Conservation (phyloP, 352 stramenopile genomes). For the Phytophthora chlamydospora region DNA sequence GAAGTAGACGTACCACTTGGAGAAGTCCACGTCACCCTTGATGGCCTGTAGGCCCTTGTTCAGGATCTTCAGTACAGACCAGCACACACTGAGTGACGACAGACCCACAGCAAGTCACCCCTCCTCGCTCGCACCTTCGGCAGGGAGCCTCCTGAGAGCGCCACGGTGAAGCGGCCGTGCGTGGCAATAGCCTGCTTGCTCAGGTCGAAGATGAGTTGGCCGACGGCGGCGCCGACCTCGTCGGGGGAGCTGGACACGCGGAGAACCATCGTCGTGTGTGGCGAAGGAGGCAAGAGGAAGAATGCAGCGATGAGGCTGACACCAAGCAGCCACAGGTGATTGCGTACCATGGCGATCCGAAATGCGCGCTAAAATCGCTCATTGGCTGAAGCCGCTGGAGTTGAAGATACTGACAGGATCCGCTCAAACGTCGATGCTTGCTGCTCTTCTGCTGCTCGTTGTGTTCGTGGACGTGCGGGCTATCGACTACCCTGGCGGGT, state of each 20-base stretch:
- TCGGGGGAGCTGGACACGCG: constrained; percentile 62
- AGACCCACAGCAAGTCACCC: neutral
- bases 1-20: constrained; percentile 98
- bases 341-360: too few species aligned
- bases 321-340: constrained; percentile 15
- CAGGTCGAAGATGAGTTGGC: constrained; percentile 65
- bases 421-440: neutral
- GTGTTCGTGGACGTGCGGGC: constrained; percentile 5
- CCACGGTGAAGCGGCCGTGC: constrained; percentile 78
- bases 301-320: constrained; percentile 2
- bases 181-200: constrained; percentile 68
- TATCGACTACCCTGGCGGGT: constrained; percentile 54
- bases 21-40: constrained; percentile 89
- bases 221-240: constrained; percentile 64
- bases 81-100: neutral
- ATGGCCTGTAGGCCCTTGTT: constrained; percentile 83
- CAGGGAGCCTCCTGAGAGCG: constrained; percentile 88
- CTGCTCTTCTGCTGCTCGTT: constrained; percentile 10
- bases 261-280: constrained; percentile 45
- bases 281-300: constrained; percentile 10
- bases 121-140: constrained; percentile 54
- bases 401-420: constrained; percentile 11
- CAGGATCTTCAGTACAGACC: constrained; percentile 55
- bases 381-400: constrained; percentile 23
- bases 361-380: neutral